Evolutionary conservation across 176 grass and related monocot species (phyloP).

Genomic region (Oryza meridionalis): DNA sequence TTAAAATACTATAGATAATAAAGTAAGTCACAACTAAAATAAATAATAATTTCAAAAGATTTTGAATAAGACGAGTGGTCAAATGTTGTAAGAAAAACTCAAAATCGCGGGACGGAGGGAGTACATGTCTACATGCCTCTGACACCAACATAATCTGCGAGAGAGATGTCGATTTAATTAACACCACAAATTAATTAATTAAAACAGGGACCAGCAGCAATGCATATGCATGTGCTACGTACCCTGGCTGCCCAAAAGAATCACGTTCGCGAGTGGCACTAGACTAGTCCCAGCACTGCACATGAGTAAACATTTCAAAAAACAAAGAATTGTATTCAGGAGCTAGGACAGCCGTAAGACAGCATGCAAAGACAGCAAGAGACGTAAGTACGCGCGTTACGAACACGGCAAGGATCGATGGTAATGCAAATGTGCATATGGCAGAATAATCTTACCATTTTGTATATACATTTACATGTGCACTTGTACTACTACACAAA

Average conservation of each 20-base stretch:
- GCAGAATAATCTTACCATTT: too few species aligned
- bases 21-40: too few species aligned
- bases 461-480: too few species aligned
- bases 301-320: neutral
- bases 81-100: too few species aligned
- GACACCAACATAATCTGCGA: neutral
- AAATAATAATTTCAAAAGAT: too few species aligned
- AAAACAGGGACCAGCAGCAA: neutral
- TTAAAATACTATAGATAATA: too few species aligned
- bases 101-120: too few species aligned
- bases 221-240: slow-evolving; percentile 33
- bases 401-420: neutral
- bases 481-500: neutral
- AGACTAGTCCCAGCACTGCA: neutral
- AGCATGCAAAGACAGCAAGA: slow-evolving; percentile 31
- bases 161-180: slow-evolving; percentile 30
- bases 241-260: slow-evolving; percentile 23
- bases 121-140: neutral
- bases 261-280: slow-evolving; percentile 1
- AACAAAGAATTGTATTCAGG: neutral
- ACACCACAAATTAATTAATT: neutral
- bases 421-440: too few species aligned
- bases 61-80: too few species aligned
- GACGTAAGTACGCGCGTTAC: slow-evolving; percentile 19
- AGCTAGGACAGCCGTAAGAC: slow-evolving; percentile 33